Conservation (phyloP, 2,329 filamentous ascomycete genomes). For the Fusarium dimerum region DNA sequence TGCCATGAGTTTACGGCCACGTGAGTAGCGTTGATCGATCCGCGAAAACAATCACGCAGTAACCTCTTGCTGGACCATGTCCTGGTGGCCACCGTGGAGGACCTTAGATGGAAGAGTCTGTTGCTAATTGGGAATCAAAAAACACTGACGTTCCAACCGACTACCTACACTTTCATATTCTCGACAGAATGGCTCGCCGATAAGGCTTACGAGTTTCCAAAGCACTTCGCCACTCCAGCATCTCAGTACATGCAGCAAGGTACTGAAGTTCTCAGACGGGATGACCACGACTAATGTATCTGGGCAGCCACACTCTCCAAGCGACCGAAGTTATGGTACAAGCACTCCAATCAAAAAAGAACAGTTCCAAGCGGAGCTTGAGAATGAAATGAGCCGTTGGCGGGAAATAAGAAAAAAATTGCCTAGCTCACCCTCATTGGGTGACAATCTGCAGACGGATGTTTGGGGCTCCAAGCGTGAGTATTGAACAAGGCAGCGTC, state of each 20-base stretch:
- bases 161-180: neutral
- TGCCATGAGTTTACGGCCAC: no score
- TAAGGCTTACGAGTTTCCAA: neutral
- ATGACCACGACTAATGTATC: neutral
- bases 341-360: neutral
- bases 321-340: neutral
- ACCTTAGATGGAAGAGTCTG: neutral
- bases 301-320: neutral
- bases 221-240: no score
- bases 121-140: neutral
- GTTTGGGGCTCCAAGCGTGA: no score
- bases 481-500: no score
- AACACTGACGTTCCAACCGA: neutral
- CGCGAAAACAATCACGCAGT: no score
- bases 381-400: no score
- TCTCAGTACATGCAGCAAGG: neutral
- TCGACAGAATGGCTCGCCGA: neutral
- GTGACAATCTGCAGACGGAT: no score
- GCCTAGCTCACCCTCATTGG: no score
- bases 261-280: neutral
- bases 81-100: neutral
- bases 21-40: no score
- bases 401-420: no score
- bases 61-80: no score
- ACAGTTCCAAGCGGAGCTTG: no score